Conservation (phyloP, 345 rosid species). For the Eucalyptus shirleyi region DNA sequence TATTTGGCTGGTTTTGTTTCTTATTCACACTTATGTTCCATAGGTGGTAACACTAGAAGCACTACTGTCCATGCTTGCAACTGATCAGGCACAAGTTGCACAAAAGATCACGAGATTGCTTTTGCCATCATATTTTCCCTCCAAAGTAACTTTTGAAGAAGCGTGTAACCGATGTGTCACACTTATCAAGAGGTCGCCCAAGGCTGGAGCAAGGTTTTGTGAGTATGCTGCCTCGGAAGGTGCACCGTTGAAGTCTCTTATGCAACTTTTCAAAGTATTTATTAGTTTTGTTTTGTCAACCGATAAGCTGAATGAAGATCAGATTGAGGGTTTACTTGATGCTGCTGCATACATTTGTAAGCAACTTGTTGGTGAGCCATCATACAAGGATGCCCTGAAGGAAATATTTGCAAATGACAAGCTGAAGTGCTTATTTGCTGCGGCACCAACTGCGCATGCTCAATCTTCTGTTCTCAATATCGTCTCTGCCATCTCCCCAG, state of each 20-base stretch:
- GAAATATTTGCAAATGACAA: slow-evolving; percentile 40
- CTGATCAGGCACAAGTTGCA: slow-evolving; percentile 68
- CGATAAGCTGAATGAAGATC: slow-evolving; percentile 29
- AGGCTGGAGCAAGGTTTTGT: slow-evolving; percentile 92
- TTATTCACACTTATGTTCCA: background rate
- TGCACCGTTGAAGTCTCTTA: slow-evolving; percentile 38
- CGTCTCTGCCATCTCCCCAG: slow-evolving; percentile 31
- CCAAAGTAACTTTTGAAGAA: slow-evolving; percentile 50
- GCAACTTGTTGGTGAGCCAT: slow-evolving; percentile 32
- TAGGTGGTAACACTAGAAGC: slow-evolving; percentile 70
- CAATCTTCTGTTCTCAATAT: slow-evolving; percentile 56
- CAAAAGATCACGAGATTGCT: slow-evolving; percentile 62
- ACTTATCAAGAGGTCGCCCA: slow-evolving; percentile 70
- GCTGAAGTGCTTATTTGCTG: slow-evolving; percentile 39
- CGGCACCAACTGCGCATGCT: slow-evolving; percentile 48
- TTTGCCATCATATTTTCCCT: slow-evolving; percentile 85
- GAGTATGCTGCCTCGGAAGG: slow-evolving; percentile 55
- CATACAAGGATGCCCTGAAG: slow-evolving; percentile 37
- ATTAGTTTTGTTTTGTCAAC: slow-evolving; percentile 36
- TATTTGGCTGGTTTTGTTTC: background rate
- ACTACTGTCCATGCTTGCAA: slow-evolving; percentile 49
- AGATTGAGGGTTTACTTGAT: slow-evolving; percentile 65
- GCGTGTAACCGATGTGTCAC: slow-evolving; percentile 73
- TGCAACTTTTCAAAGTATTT: slow-evolving; percentile 57
- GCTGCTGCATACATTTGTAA: slow-evolving; percentile 48